Evolutionary conservation across 2,329 filamentous ascomycete genomes (phyloP).

Genomic region (Lachnellula hyalina): DNA sequence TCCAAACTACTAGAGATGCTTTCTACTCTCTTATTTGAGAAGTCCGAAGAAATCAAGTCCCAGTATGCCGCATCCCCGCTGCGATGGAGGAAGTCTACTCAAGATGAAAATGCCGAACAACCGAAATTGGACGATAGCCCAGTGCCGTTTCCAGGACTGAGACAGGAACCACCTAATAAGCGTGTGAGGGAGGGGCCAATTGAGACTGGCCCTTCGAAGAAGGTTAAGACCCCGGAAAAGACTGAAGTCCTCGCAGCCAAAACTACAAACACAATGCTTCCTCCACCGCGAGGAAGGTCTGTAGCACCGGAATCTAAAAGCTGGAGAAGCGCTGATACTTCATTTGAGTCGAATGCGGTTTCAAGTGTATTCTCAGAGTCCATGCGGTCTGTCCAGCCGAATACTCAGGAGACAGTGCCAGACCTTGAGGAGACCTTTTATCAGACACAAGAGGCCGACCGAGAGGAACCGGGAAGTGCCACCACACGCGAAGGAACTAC

Average conservation of each 20-base stretch:
- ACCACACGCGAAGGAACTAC: neutral
- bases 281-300: neutral
- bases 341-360: constrained; percentile 15
- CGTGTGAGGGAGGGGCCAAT: neutral
- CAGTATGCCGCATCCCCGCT: neutral
- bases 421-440: neutral
- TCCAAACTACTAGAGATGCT: constrained; percentile 1
- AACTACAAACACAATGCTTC: constrained; percentile 1
- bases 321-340: constrained; percentile 9
- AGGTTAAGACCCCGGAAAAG: neutral
- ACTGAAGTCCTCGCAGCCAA: neutral
- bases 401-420: constrained; percentile 13
- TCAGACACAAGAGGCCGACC: neutral
- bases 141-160: neutral
- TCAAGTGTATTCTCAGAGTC: constrained; percentile 18
- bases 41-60: neutral
- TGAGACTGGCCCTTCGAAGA: neutral
- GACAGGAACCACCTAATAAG: neutral
- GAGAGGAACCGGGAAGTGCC: neutral
- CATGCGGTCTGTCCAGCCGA: neutral
- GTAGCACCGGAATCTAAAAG: neutral
- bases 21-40: neutral
- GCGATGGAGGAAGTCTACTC: neutral
- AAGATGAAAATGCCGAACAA: neutral
- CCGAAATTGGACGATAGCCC: constrained; percentile 2